These are phyloP conservation scores for Phytophthora fragariae DNA, from an alignment of 352 stramenopile species.

Conservation along the genomic window DNA sequence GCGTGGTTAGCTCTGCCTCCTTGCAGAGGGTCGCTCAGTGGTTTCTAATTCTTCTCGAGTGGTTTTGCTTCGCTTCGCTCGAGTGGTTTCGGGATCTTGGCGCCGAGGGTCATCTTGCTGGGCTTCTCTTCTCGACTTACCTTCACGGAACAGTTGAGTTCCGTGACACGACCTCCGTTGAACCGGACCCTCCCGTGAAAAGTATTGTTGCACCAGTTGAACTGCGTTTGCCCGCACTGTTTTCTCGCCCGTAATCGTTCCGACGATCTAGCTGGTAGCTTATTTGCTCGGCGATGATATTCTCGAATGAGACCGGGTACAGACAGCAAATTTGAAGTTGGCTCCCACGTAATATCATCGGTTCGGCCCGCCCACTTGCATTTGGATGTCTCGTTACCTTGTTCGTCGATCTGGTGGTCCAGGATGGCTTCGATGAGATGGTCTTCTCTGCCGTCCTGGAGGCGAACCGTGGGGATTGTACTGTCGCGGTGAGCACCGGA, in stretches of 20 bases:
- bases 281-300: constrained; percentile 2
- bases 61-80: too few relatives aligned
- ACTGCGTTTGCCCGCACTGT: neutral
- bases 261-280: neutral
- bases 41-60: too few relatives aligned
- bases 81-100: too few relatives aligned
- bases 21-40: too few relatives aligned
- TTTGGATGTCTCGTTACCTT: constrained; percentile 1
- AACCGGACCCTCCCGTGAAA: too few relatives aligned
- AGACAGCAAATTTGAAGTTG: constrained; percentile 3
- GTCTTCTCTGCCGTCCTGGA: constrained; percentile 6
- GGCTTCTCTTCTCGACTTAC: too few relatives aligned
- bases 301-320: constrained; percentile 13
- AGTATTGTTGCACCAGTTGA: neutral
- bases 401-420: neutral
- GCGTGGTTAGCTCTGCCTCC: too few relatives aligned
- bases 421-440: neutral
- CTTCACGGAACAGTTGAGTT: too few relatives aligned
- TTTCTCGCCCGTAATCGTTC: neutral
- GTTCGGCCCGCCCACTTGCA: constrained; percentile 10
- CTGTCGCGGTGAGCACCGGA: too few relatives aligned
- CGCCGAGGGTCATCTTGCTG: too few relatives aligned
- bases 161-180: too few relatives aligned
- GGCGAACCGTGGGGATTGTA: neutral
- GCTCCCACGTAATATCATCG: constrained; percentile 16